Conservation (phyloP, 2,329 filamentous ascomycete species). For the Lachnellula arida region DNA sequence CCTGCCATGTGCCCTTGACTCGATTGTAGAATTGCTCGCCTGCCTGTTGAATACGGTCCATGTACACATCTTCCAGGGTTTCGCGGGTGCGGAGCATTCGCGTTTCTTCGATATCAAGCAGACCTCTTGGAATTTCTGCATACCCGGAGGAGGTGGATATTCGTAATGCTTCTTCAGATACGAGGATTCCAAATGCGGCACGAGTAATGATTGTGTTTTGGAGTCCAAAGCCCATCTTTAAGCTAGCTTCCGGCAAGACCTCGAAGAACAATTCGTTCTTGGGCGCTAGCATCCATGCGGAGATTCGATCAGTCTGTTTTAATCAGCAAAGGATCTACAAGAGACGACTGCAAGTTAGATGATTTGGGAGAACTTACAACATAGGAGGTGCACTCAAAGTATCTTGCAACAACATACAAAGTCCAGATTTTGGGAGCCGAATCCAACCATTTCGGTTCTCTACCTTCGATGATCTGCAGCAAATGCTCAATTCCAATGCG, state of each 20-base stretch:
- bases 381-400: constrained; percentile 47
- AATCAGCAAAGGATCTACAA: constrained; percentile 6
- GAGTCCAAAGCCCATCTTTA: constrained; percentile 51
- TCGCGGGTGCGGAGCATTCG: constrained; percentile 27
- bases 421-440: constrained; percentile 65
- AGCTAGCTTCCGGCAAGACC: constrained; percentile 55
- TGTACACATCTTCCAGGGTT: constrained; percentile 46
- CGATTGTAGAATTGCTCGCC: constrained; percentile 47
- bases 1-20: constrained; percentile 33
- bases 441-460: constrained; percentile 48
- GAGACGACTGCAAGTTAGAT: background rate
- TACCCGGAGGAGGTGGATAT: constrained; percentile 5
- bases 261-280: constrained; percentile 57
- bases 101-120: background rate
- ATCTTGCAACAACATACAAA: constrained; percentile 55
- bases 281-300: constrained; percentile 26
- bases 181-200: constrained; percentile 54
- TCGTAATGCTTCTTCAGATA: constrained; percentile 55
- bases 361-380: constrained; percentile 34
- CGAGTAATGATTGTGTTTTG: constrained; percentile 40
- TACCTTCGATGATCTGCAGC: constrained; percentile 52
- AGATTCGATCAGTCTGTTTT: constrained; percentile 23
- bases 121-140: background rate
- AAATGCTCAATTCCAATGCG: constrained; percentile 59
- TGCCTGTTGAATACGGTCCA: constrained; percentile 53